phyloP scores from a whole-genome alignment of 2,329 filamentous ascomycete genomes.

The Apiospora malaysiana region DNA sequence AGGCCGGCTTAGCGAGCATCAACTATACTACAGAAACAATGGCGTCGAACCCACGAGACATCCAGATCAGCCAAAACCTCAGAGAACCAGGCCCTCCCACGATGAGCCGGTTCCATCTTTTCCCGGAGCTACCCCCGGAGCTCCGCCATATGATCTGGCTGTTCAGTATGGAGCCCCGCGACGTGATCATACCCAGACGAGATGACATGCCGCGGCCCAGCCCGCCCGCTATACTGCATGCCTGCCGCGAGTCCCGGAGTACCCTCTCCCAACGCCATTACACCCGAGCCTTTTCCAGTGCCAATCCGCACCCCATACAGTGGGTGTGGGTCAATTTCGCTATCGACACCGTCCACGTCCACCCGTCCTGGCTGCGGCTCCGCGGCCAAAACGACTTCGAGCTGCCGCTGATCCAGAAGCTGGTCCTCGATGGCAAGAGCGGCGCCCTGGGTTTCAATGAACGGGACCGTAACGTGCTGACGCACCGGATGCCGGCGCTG shows the following conservation, averaged over 20 bases:
- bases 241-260: neutral
- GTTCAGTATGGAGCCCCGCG: neutral
- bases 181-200: neutral
- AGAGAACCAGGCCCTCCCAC: neutral
- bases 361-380: neutral
- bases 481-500: neutral
- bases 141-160: neutral
- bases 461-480: neutral
- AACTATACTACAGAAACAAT: too few species aligned
- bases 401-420: neutral
- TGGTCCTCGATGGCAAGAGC: neutral
- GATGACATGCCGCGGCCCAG: neutral
- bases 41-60: too few species aligned
- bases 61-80: neutral
- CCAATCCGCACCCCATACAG: too few species aligned
- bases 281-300: neutral
- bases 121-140: neutral
- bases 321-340: neutral
- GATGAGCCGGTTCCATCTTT: neutral
- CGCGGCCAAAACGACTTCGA: slow-evolving; percentile 41
- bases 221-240: neutral
- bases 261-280: neutral
- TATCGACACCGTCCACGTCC: neutral
- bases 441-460: neutral
- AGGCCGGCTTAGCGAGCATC: too few species aligned